Evolutionary conservation across 768 basidiomycete species (phyloP), one percentile per base, ranked within the genome.

Genomic region (Psilocybe sp.): DNA sequence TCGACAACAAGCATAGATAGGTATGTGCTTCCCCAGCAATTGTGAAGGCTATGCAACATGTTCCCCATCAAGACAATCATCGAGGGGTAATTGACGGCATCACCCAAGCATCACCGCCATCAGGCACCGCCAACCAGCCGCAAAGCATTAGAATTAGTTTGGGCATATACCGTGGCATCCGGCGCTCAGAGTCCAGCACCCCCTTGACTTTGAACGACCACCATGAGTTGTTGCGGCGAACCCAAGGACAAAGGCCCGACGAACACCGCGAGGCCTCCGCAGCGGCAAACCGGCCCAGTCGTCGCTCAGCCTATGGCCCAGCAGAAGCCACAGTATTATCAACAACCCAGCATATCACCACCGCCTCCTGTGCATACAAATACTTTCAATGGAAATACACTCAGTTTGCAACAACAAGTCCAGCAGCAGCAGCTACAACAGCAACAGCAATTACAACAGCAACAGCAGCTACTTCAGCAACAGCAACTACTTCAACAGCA

Each of bases 211-310:
- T 34, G 19, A 44, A 50, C 46, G n/a, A 54, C 53, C 57, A 68
- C 56, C 56, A 87, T 85, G 83, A 75, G 80, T 54, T 89, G 88
- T 60, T 90, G 87, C 62, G 84, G 85, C n/a, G 75, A 78, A 42
- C 56, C 76, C 8, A 61, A 54, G 31, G 59, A 62, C 33, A 54
- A 58, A 53, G 63, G 46, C 57, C 63, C 48, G 57, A 67, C 45
- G 72, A 74, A 64, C 64, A 55, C 50, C 43, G 50, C 41, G 28
- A 47, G 43, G 46, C 50, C 52, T 8, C 48, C 55, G 1, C 56
- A 53, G 40, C 60, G 60, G 38, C 53, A 59, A 20, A 60, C 68
- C 18, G 64, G 69, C 0, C 66, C 62, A 15, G 56, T 81, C 47
- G 69, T 78, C 4, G 71, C 63, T 43, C 87, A 89, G 55, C 87